phyloP scores from a whole-genome alignment of 768 basidiomycete species.

The Collybia sordida region DNA sequence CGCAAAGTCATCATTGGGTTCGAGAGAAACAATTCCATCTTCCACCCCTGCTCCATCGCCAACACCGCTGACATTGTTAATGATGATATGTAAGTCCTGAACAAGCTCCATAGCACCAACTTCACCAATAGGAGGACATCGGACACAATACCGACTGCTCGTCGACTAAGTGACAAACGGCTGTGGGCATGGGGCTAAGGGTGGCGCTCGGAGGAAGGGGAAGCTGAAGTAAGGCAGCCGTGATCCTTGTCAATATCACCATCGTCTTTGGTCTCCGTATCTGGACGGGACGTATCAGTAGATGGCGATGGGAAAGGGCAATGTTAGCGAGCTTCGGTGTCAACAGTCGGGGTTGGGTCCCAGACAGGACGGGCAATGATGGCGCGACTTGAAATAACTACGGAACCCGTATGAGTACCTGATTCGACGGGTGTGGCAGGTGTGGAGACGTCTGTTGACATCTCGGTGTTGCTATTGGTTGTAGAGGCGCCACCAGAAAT shows the following conservation, averaged over 20 bases:
- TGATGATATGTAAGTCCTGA: too few species aligned
- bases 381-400: slow-evolving; percentile 66
- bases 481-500: too few species aligned
- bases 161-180: too few species aligned
- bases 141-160: too few species aligned
- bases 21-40: too few species aligned
- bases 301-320: slow-evolving; percentile 35
- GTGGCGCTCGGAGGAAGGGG: slow-evolving; percentile 30
- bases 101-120: slow-evolving; percentile 74
- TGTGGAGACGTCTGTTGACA: slow-evolving; percentile 60
- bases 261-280: slow-evolving; percentile 74
- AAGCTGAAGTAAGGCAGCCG: slow-evolving; percentile 19
- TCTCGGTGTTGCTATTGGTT: too few species aligned
- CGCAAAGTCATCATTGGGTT: too few species aligned
- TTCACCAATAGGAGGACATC: slow-evolving; percentile 86
- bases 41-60: too few species aligned
- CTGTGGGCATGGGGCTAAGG: too few species aligned
- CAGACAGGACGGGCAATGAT: slow-evolving; percentile 66
- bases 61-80: too few species aligned
- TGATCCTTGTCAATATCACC: slow-evolving; percentile 36
- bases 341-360: slow-evolving; percentile 36
- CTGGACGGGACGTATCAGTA: slow-evolving; percentile 52
- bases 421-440: slow-evolving; percentile 59
- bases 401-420: slow-evolving; percentile 60
- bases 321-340: too few species aligned